Conservation (phyloP, 768 basidiomycete genomes). For the Tricholoma terreum region DNA sequence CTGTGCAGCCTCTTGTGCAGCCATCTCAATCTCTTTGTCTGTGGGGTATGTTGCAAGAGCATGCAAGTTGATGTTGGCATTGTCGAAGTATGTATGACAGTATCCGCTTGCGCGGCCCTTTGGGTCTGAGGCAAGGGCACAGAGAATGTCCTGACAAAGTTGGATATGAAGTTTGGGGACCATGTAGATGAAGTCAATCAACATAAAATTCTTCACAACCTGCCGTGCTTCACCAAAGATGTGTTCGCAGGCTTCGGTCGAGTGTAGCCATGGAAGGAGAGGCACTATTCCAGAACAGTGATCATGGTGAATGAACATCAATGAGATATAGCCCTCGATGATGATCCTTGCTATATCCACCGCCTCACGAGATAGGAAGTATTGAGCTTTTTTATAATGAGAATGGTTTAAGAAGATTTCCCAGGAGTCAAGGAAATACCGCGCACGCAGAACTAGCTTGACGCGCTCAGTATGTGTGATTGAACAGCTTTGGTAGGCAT, state of each 20-base stretch:
- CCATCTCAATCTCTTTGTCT: slow-evolving; percentile 16
- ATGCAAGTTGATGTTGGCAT: slow-evolving; percentile 12
- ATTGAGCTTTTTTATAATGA: slow-evolving; percentile 14
- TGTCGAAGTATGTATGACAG: slow-evolving; percentile 25
- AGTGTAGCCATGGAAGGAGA: slow-evolving; percentile 27
- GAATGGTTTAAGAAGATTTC: slow-evolving; percentile 14
- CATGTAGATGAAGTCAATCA: slow-evolving; percentile 28
- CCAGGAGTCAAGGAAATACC: slow-evolving; percentile 32
- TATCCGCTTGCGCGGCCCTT: slow-evolving; percentile 24
- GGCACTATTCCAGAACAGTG: slow-evolving; percentile 9
- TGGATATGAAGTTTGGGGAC: slow-evolving; percentile 22
- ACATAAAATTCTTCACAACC: slow-evolving; percentile 34
- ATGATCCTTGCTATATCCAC: slow-evolving; percentile 29
- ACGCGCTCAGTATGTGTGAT: slow-evolving; percentile 28
- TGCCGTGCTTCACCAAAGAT: too few relatives aligned
- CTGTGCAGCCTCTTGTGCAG: slow-evolving; percentile 8
- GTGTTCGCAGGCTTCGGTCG: slow-evolving; percentile 32
- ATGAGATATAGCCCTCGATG: slow-evolving; percentile 27
- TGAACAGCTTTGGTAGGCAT: slow-evolving; percentile 35
- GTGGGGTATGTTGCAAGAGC: slow-evolving; percentile 20
- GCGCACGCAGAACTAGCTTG: slow-evolving; percentile 27
- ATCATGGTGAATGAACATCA: slow-evolving; percentile 37
- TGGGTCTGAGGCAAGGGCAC: slow-evolving; percentile 7
- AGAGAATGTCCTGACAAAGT: slow-evolving; percentile 21
- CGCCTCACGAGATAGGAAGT: slow-evolving; percentile 34